phyloP scores from a whole-genome alignment of 1,139 yeast species.

The Taphrina communis region DNA sequence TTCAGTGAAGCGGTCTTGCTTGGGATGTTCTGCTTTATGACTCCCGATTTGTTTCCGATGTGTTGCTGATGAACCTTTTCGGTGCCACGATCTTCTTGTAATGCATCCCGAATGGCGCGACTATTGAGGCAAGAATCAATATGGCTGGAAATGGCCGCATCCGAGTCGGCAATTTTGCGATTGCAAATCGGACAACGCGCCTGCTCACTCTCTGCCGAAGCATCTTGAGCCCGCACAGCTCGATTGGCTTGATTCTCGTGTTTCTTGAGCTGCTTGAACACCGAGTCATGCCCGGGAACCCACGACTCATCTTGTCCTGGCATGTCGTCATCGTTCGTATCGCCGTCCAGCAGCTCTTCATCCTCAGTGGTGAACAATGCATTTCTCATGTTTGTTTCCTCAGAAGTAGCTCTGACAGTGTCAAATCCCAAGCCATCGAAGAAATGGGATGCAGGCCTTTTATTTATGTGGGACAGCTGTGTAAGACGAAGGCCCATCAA shows the following conservation, averaged over 20 bases:
- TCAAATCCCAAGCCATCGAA: conserved; percentile 19
- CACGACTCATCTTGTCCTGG: neutral
- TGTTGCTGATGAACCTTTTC: neutral
- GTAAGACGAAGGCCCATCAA: conserved; percentile 46
- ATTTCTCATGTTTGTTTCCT: conserved; percentile 9
- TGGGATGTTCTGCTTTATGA: neutral
- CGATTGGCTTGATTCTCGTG: neutral
- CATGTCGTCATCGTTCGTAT: conserved; percentile 1
- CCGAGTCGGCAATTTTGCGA: conserved; percentile 16
- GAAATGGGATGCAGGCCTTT: conserved; percentile 21
- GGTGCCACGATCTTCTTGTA: conserved; percentile 15
- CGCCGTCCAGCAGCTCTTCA: conserved; percentile 37
- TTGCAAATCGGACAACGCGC: conserved; percentile 33
- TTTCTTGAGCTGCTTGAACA: conserved; percentile 26
- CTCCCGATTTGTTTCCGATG: neutral
- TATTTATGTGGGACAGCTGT: conserved; percentile 33
- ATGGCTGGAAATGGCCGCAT: conserved; percentile 5
- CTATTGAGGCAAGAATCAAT: conserved; percentile 31
- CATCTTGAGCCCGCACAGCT: neutral
- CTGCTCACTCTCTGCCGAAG: neutral
- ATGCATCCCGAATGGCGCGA: conserved; percentile 28
- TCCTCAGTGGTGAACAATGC: conserved; percentile 30
- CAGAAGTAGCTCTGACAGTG: neutral
- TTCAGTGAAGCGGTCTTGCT: neutral
- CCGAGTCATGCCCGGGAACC: conserved; percentile 25